phyloP scores from a whole-genome alignment of 108 stramenopile genomes.

The Skeletonema marinoi region DNA sequence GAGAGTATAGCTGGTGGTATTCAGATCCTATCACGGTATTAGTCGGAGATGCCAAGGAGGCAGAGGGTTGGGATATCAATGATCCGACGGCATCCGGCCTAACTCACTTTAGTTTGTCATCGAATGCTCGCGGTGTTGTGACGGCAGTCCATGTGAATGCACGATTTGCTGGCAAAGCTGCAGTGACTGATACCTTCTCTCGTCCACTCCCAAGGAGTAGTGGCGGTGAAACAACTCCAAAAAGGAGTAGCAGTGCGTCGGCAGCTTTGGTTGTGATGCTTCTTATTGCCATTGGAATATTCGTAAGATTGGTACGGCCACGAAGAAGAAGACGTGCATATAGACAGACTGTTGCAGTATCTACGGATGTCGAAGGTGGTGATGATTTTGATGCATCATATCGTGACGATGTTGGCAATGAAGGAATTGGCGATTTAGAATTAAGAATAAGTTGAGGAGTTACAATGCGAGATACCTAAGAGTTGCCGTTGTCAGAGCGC shows the following conservation, averaged over 20 bases:
- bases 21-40: conserved; percentile 36
- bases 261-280: background rate
- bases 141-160: conserved; percentile 41
- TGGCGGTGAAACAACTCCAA: background rate
- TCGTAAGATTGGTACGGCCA: conserved; percentile 3
- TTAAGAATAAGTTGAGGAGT: background rate
- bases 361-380: conserved; percentile 3
- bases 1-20: conserved; percentile 49
- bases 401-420: background rate
- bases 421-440: background rate
- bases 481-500: too few relatives aligned
- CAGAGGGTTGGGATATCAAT: conserved; percentile 16
- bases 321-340: background rate
- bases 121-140: conserved; percentile 9
- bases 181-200: background rate
- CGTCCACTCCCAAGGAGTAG: background rate
- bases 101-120: background rate
- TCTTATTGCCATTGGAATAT: background rate
- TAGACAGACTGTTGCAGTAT: background rate
- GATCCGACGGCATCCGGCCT: conserved; percentile 11
- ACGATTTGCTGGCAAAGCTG: conserved; percentile 12
- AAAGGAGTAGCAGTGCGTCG: background rate
- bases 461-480: too few relatives aligned
- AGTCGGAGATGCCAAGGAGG: conserved; percentile 15
- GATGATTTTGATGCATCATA: background rate